Conservation (phyloP, 345 rosid species). For the Microthlaspi erraticum region DNA sequence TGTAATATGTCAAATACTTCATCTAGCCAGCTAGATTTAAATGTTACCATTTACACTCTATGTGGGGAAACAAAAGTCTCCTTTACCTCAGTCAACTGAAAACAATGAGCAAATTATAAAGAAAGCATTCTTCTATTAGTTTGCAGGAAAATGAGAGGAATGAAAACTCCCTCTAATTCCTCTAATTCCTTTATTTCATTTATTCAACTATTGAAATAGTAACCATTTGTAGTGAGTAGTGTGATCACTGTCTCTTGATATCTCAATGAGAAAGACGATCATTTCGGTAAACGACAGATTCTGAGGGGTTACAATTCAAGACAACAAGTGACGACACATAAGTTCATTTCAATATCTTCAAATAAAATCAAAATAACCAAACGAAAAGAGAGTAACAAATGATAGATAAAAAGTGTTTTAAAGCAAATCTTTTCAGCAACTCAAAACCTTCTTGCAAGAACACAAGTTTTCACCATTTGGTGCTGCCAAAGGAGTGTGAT, state of each 20-base stretch:
- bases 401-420: not conserved
- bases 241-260: not conserved
- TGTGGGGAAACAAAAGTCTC: no score
- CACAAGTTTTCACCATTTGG: not conserved
- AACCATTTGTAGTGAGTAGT: not conserved
- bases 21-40: no score
- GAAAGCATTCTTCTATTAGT: no score
- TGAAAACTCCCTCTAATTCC: no score
- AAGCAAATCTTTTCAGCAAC: not conserved
- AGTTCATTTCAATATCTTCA: not conserved
- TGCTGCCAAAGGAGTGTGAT: slow-evolving; percentile 7
- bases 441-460: slow-evolving; percentile 19
- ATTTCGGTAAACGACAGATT: slow-evolving; percentile 8
- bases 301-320: not conserved
- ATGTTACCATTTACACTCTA: no score
- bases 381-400: not conserved
- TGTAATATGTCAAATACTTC: no score
- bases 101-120: no score
- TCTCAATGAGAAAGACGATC: not conserved
- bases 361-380: not conserved
- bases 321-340: slow-evolving; percentile 5
- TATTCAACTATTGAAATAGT: not conserved
- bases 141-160: no score
- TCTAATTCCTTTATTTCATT: not conserved
- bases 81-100: no score